Base-by-base conservation (phyloP, 768 basidiomycete species). In the Auriculariales sp. region DNA sequence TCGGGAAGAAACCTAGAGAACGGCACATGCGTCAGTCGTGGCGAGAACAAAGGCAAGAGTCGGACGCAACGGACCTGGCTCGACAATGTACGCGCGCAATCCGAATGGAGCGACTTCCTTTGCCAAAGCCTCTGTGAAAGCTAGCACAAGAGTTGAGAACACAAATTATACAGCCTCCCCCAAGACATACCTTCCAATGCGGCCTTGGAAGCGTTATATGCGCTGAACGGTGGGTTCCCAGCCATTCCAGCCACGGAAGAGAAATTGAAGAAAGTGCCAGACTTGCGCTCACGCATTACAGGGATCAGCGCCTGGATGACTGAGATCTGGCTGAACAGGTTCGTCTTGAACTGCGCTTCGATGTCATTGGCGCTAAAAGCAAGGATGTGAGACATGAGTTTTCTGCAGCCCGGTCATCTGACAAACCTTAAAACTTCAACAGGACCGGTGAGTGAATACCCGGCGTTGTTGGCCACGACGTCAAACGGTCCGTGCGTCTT, bases 251-350 rank as follows among this genome's bases (percentile, higher is more conserved):
- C 56, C 28, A 62, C 52, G 7, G 58, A 61, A 15, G 59, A 59
- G 19, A 62, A 22, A 50, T 59, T 62, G 28, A 61, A 52, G 49
- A 63, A 59, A 47, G 59, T 57, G 4, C 61, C 62, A 14, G 58
- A 50, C 31, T 53, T 49, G 34, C 58, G 59, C 28, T 45, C 50
- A 30, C 62, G 59, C 46, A 63, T 52, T 19, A 56, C 48, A 5
- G 62, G 56, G 17, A 63, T 48, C 11, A 63, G 54, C 3, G 61
- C 50, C 46, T 63, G 59, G 10, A 56, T 59, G 46, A 63, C 52
- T 3, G 59, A 58, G 46, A 61, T 48, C 4, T 56, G 51, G 7
- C 61, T 59, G 42, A 61, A 63, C 31, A 63, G 51, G 49, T 59
- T 59, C 10, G 57, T 53, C 47, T 61, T 58, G 53, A 63, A 62